Conservation (phyloP, 164 flowering plant species). For the Piper longum region DNA sequence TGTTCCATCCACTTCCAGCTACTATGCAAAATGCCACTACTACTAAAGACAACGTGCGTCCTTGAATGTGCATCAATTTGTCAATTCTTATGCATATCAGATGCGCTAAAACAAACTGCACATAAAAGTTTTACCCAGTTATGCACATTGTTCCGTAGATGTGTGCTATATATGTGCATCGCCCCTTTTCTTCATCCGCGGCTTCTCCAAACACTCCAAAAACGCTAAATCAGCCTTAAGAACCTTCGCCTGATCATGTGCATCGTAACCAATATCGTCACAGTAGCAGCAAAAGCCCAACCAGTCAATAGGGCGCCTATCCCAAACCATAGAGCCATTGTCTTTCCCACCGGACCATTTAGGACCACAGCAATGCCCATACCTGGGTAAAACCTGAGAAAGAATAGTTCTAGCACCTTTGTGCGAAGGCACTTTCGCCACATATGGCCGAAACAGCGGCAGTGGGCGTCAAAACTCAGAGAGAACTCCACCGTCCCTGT, state of each 20-base stretch:
- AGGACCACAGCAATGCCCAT: constrained; percentile 96
- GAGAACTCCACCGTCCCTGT: background rate
- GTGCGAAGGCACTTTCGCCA: constrained; percentile 89
- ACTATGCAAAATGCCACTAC: background rate
- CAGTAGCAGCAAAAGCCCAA: constrained; percentile 92
- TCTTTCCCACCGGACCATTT: constrained; percentile 98
- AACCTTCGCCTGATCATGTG: constrained; percentile 77
- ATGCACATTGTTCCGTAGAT: constrained; percentile 77
- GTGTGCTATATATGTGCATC: constrained; percentile 37
- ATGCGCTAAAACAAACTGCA: background rate
- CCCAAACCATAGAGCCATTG: constrained; percentile 74
- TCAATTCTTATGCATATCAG: background rate
- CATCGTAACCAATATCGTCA: constrained; percentile 83
- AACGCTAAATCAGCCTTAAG: constrained; percentile 85
- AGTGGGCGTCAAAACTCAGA: constrained; percentile 14
- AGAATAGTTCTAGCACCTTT: constrained; percentile 65
- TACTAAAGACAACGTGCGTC: background rate
- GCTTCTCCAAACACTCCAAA: constrained; percentile 85
- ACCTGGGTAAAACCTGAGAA: constrained; percentile 79
- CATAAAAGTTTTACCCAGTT: constrained; percentile 32
- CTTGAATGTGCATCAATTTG: background rate
- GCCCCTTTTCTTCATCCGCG: constrained; percentile 44
- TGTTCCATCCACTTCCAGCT: too few relatives aligned
- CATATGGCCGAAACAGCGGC: constrained; percentile 72
- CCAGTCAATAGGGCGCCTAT: constrained; percentile 85